A percentile compares a stretch with the other conserved stretches of the same genome.
Conservation (phyloP, 352 stramenopile genomes). For the Globisporangium nodosum region DNA sequence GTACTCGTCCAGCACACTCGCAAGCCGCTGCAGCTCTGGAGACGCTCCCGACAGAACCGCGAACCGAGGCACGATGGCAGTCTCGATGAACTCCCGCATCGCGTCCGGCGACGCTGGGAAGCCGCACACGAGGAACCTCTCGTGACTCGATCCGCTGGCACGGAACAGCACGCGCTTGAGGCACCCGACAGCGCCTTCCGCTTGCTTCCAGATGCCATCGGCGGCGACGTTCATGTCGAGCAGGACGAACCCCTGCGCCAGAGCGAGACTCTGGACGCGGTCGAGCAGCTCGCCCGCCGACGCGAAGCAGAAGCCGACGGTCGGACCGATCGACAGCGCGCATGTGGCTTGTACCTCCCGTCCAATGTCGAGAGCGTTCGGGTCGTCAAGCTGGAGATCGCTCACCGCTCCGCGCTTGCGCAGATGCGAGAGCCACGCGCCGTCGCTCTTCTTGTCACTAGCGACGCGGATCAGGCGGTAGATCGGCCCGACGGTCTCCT, state of each 20-base stretch:
- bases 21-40: constrained; percentile 8
- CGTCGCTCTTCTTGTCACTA: neutral
- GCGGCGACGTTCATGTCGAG: constrained; percentile 10
- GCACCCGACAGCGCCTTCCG: constrained; percentile 2
- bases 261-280: neutral
- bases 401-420: neutral
- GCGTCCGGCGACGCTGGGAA: constrained; percentile 21
- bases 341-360: neutral
- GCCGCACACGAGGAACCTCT: constrained; percentile 27
- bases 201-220: neutral
- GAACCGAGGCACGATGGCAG: constrained; percentile 17
- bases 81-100: constrained; percentile 13
- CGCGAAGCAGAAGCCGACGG: constrained; percentile 26
- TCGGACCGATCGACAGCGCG: constrained; percentile 10
- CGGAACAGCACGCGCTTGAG: constrained; percentile 21
- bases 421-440: constrained; percentile 1
- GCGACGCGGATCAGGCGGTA: constrained; percentile 11
- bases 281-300: neutral
- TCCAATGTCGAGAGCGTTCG: neutral
- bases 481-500: constrained; percentile 19
- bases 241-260: constrained; percentile 21
- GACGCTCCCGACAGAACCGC: constrained; percentile 15
- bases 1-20: constrained; percentile 18
- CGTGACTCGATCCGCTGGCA: constrained; percentile 7
- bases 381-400: neutral